These are phyloP conservation scores for Serendipita sp. DNA, from an alignment of 768 basidiomycete genomes.

Conservation along the genomic window DNA sequence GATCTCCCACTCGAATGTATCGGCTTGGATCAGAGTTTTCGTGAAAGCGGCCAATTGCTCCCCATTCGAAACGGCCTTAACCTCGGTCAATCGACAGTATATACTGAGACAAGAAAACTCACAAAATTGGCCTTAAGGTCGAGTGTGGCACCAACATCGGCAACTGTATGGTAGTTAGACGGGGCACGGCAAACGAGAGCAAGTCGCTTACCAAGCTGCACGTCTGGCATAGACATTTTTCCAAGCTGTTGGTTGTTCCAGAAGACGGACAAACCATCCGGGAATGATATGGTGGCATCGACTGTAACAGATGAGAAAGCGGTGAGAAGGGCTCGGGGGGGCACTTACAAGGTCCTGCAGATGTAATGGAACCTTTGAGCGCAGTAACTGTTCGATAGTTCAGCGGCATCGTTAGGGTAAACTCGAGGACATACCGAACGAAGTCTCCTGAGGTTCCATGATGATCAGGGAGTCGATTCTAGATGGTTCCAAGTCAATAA, in stretches of 20 bases:
- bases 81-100: too few relatives aligned
- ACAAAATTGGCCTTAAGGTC: slow-evolving; percentile 37
- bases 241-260: slow-evolving; percentile 47
- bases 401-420: neutral
- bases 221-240: slow-evolving; percentile 40
- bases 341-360: slow-evolving; percentile 54
- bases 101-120: too few relatives aligned
- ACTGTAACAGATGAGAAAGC: slow-evolving; percentile 22
- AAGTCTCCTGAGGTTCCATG: slow-evolving; percentile 35
- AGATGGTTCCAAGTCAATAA: neutral
- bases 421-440: slow-evolving; percentile 32
- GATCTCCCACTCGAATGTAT: slow-evolving; percentile 56
- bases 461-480: slow-evolving; percentile 50
- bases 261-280: slow-evolving; percentile 39
- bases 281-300: slow-evolving; percentile 53
- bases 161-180: slow-evolving; percentile 6
- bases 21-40: slow-evolving; percentile 43
- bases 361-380: slow-evolving; percentile 46
- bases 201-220: slow-evolving; percentile 23
- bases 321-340: neutral
- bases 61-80: slow-evolving; percentile 32
- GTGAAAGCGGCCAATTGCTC: slow-evolving; percentile 47
- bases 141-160: slow-evolving; percentile 49
- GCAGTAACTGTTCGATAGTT: slow-evolving; percentile 25
- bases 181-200: neutral